phyloP scores from a whole-genome alignment of 2,329 filamentous ascomycete genomes.

The Alternaria sp. region DNA sequence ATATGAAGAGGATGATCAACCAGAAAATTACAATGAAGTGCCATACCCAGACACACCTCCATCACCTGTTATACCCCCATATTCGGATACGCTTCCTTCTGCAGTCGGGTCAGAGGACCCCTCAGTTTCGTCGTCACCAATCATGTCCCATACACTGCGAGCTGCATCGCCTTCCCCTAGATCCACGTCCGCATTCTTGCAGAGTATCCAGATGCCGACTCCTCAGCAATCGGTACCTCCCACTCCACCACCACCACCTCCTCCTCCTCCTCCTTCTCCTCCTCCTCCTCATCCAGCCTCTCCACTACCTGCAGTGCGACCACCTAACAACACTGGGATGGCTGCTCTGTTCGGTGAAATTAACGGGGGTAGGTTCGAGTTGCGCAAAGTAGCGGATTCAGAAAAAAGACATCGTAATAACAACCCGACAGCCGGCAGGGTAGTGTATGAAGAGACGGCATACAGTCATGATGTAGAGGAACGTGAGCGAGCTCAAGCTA shows the following conservation, averaged over 20 bases:
- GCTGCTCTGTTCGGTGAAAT: conserved; percentile 5
- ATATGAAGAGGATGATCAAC: not conserved
- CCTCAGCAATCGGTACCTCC: not conserved
- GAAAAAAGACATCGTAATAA: conserved; percentile 1
- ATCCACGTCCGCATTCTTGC: not conserved
- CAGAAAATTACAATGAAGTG: not conserved
- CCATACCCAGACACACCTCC: not conserved
- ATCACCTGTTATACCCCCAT: not conserved
- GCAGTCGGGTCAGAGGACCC: not conserved
- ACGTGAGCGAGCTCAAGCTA: conserved; percentile 19
- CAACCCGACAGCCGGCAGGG: not conserved
- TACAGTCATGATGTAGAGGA: conserved; percentile 21
- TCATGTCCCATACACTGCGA: conserved; percentile 1
- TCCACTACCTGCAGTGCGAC: not conserved
- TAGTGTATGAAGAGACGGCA: conserved; percentile 16
- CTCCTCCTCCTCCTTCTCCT: not conserved
- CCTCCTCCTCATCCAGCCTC: not conserved
- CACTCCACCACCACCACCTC: not conserved
- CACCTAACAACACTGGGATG: not conserved
- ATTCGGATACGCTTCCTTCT: not conserved
- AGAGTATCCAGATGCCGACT: not conserved
- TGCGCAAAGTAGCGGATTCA: conserved; percentile 7
- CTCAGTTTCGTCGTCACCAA: not conserved
- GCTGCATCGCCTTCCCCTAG: not conserved
- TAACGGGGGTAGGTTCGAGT: not conserved